phyloP scores from a whole-genome alignment of 352 stramenopile species.

The Globisporangium ultimum region DNA sequence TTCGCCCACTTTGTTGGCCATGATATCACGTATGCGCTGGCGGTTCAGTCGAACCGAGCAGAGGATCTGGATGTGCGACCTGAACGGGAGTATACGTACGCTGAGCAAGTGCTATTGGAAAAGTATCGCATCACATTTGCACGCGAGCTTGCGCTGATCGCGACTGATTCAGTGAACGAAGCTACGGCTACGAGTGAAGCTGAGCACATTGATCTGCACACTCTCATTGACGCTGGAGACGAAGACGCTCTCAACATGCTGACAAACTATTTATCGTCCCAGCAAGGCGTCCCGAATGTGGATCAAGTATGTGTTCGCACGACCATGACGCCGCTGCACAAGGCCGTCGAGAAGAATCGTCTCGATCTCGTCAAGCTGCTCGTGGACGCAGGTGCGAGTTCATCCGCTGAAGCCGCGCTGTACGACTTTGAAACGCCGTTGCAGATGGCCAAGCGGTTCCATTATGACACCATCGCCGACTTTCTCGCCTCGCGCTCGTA shows the following conservation, averaged over 20 bases:
- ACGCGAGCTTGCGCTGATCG: slow-evolving; percentile 28
- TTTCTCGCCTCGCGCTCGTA: slow-evolving; percentile 12
- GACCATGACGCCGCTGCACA: slow-evolving; percentile 64
- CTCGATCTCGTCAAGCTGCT: slow-evolving; percentile 47
- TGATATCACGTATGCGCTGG: slow-evolving; percentile 54
- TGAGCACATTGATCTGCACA: slow-evolving; percentile 30
- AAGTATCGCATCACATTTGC: slow-evolving; percentile 46
- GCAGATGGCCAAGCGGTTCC: slow-evolving; percentile 56
- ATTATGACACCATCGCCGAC: slow-evolving; percentile 36
- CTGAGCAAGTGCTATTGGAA: slow-evolving; percentile 57
- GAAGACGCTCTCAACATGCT: slow-evolving; percentile 7
- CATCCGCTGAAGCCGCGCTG: slow-evolving; percentile 31
- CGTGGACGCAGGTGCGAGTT: slow-evolving; percentile 35
- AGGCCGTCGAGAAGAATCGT: slow-evolving; percentile 58
- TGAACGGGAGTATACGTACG: slow-evolving; percentile 41
- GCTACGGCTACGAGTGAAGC: background rate
- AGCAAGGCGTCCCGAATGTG: slow-evolving; percentile 18
- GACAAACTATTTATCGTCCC: slow-evolving; percentile 2
- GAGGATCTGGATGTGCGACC: slow-evolving; percentile 37
- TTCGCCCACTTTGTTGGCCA: slow-evolving; percentile 58
- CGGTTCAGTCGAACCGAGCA: slow-evolving; percentile 33
- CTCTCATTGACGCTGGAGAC: slow-evolving; percentile 38
- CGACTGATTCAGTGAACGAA: background rate
- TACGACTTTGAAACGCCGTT: slow-evolving; percentile 65
- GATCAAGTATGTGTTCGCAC: slow-evolving; percentile 46